Conservation (phyloP, 257 asterid genomes). For the Ligustrum vulgare region DNA sequence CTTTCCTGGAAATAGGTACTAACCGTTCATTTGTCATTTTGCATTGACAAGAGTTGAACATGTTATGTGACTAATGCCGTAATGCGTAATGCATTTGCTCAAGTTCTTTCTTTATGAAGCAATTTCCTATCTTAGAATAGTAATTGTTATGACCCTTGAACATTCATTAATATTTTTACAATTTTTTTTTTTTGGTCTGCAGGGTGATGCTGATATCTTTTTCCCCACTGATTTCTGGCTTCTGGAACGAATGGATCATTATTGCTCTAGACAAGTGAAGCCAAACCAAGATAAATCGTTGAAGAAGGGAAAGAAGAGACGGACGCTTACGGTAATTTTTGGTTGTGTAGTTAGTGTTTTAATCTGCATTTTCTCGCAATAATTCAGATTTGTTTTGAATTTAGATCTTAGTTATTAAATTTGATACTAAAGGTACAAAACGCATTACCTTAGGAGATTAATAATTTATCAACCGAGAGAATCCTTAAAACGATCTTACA, state of each 20-base stretch:
- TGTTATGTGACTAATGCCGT: not conserved
- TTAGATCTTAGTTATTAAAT: not conserved
- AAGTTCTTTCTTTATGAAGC: not conserved
- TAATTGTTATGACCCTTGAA: not conserved
- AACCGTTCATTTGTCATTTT: not conserved
- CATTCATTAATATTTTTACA: slow-evolving; percentile 10
- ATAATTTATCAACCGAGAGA: not conserved
- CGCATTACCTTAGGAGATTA: not conserved
- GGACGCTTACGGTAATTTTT: slow-evolving; percentile 69
- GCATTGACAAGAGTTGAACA: not conserved
- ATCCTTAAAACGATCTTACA: not conserved
- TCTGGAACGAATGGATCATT: slow-evolving; percentile 81
- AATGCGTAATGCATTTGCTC: not conserved
- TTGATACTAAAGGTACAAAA: not conserved
- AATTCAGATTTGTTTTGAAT: not conserved
- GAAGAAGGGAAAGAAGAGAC: slow-evolving; percentile 82
- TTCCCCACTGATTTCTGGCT: slow-evolving; percentile 97
- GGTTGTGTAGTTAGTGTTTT: slow-evolving; percentile 9
- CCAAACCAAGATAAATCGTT: slow-evolving; percentile 43
- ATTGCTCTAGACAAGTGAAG: slow-evolving; percentile 78
- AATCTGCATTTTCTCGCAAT: not conserved
- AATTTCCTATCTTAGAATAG: not conserved
- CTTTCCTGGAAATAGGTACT: not conserved
- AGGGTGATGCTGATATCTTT: slow-evolving; percentile 99
- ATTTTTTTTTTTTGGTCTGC: slow-evolving; percentile 29